phyloP scores from a whole-genome alignment of 306 rosid genomes.

The Luffa acutangula region DNA sequence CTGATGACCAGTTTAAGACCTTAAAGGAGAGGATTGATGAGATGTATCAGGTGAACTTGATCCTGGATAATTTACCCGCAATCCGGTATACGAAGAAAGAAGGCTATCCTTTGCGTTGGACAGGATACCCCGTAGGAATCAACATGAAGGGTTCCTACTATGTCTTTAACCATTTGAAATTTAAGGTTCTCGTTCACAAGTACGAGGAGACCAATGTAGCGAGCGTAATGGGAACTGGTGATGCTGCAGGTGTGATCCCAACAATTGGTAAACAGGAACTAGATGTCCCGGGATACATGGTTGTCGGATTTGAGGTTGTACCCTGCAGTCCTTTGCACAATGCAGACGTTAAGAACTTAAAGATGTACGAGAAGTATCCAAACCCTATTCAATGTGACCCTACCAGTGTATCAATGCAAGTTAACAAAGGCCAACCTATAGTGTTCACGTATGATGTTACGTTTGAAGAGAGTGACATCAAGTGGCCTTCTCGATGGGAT shows the following conservation, averaged over 20 bases:
- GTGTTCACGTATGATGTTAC: constrained; percentile 70
- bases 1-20: constrained; percentile 55
- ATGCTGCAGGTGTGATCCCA: constrained; percentile 71
- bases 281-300: constrained; percentile 75
- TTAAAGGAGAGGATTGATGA: constrained; percentile 85
- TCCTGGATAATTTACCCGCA: constrained; percentile 64
- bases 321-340: constrained; percentile 70
- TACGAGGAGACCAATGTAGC: constrained; percentile 83
- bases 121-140: constrained; percentile 84
- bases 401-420: constrained; percentile 53
- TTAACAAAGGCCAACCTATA: constrained; percentile 64
- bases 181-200: constrained; percentile 82
- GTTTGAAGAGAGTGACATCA: constrained; percentile 85
- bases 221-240: constrained; percentile 90
- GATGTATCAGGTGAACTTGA: constrained; percentile 87
- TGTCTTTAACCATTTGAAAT: constrained; percentile 78
- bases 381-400: constrained; percentile 57
- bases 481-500: constrained; percentile 99
- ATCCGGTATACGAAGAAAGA: constrained; percentile 80
- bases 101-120: constrained; percentile 66
- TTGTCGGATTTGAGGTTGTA: constrained; percentile 90
- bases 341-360: constrained; percentile 38
- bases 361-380: constrained; percentile 48
- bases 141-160: constrained; percentile 74
- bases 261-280: constrained; percentile 30